Evolutionary conservation across 2,329 filamentous ascomycete genomes (phyloP).

Genomic region (Ilyonectria destructans): DNA sequence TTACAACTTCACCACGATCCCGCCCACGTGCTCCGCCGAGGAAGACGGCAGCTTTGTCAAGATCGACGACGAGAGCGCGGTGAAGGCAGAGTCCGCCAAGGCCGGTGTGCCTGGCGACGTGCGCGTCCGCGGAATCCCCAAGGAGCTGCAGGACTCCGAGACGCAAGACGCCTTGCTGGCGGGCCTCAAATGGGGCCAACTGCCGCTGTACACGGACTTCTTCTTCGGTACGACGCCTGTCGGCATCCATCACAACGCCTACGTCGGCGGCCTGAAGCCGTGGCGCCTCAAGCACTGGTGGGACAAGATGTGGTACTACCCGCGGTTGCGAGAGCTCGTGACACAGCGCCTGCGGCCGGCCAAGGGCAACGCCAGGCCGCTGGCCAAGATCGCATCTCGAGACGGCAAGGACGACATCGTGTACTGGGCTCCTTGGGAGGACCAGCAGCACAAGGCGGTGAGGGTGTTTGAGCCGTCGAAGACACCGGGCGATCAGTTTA

Average conservation of each 20-base stretch:
- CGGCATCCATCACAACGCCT: conserved; percentile 58
- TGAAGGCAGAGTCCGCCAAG: conserved; percentile 46
- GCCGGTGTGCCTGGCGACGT: conserved; percentile 52
- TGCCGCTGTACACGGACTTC: conserved; percentile 57
- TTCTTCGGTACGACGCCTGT: conserved; percentile 56
- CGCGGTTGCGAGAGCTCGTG: conserved; percentile 52
- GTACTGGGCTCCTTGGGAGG: conserved; percentile 47
- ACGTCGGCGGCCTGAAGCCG: conserved; percentile 52
- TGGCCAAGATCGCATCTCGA: conserved; percentile 40
- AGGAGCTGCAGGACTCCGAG: conserved; percentile 44
- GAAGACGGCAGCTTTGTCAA: conserved; percentile 56
- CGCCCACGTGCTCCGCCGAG: conserved; percentile 56
- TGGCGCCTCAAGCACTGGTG: conserved; percentile 55
- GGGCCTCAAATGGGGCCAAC: conserved; percentile 49
- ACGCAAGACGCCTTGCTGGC: conserved; percentile 35
- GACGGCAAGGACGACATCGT: conserved; percentile 27
- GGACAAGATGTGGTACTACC: conserved; percentile 56
- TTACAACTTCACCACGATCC: conserved; percentile 57
- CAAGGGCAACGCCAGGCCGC: conserved; percentile 26
- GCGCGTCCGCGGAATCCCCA: conserved; percentile 49
- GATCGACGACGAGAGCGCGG: conserved; percentile 45
- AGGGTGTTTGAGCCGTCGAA: conserved; percentile 47
- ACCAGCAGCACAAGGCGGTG: conserved; percentile 33
- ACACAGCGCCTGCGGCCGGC: conserved; percentile 43
- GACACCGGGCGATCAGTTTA: conserved; percentile 38